Evolutionary conservation across 495 filamentous ascomycete species (phyloP), one percentile per base, ranked within the genome.

Genomic region (Cercophora sp.): DNA sequence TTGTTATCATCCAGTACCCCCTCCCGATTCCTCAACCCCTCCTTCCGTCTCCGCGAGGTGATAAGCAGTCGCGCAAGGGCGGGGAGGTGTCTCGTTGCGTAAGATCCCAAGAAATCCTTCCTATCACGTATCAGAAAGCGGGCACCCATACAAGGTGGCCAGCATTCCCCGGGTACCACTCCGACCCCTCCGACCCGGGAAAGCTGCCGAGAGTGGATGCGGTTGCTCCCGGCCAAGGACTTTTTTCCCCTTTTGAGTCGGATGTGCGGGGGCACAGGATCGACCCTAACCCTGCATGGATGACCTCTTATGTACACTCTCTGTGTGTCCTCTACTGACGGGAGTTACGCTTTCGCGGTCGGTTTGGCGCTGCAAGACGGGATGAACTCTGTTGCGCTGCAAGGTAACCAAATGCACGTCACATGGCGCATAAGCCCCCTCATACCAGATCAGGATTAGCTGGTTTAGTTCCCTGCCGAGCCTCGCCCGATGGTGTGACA

Each of bases 191-290:
- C 40, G 40, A 26, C 18, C 40, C 23, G 40, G 40, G n/a, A 23
- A 43, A 18, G 15, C 40, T 43, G 40, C 35, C 8, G 35, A 39
- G 31, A n/a, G n/a, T n/a, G n/a, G n/a, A 22, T 52, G 23, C 51
- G 32, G 48, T 13, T 26, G 11, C 32, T 54, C 42, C 32, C 25
- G 45, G 4, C 20, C 31, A 26, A 42, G 52, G 57, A 59, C 57
- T 59, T 59, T 52, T 52, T 59, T 23, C 26, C 57, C 57, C 25
- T 41, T 59, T 59, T 56, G 48, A 56, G 57, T 42, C 4, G 46
- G 4, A 39, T 15, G 36, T 19, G 23, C 27, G 35, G 25, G 36
- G 48, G 29, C 36, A 13, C 26, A 25, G 27, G 16, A 26, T n/a
- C 6, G 19, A 57, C 54, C 54, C 48, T 57, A 48, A 57, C 54